phyloP scores from a whole-genome alignment of 148 eudicot species.

The Amaranthus cruentus region DNA sequence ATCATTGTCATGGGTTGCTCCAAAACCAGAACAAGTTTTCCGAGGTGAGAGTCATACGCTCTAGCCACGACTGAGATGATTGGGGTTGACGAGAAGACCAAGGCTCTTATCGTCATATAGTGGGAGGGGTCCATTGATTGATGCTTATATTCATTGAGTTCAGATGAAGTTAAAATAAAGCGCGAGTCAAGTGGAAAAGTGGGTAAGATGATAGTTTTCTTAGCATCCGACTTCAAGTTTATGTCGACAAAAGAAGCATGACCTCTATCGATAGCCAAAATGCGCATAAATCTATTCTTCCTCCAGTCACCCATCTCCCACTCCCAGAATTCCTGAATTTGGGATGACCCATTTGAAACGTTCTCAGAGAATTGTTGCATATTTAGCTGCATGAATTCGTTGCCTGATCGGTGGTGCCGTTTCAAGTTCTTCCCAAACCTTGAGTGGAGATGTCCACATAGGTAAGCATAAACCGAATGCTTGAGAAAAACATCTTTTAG shows the following conservation, averaged over 20 bases:
- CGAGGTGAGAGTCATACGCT: constrained; percentile 61
- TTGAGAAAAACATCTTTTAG: constrained; percentile 61
- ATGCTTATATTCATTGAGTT: constrained; percentile 35
- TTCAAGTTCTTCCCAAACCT: constrained; percentile 77
- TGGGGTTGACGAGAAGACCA: constrained; percentile 67
- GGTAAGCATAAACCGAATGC: constrained; percentile 65
- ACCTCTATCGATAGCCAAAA: constrained; percentile 84
- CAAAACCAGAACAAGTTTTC: constrained; percentile 38
- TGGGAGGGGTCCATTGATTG: neutral
- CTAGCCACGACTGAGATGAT: constrained; percentile 66
- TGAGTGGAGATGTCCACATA: constrained; percentile 89
- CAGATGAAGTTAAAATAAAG: constrained; percentile 36
- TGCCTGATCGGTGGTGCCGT: constrained; percentile 52
- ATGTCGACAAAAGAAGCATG: constrained; percentile 69
- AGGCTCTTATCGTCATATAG: constrained; percentile 44
- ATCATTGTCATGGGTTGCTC: constrained; percentile 60
- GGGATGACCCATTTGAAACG: constrained; percentile 32
- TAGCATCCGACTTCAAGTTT: constrained; percentile 48
- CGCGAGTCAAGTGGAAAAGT: constrained; percentile 86
- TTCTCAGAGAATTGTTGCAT: constrained; percentile 35
- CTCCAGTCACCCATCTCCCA: constrained; percentile 99
- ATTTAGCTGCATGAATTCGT: constrained; percentile 48
- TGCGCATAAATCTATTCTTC: constrained; percentile 63
- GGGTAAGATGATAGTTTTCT: constrained; percentile 57
- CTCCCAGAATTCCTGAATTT: constrained; percentile 76